Evolutionary conservation across 1,284 basidiomycete genomes (phyloP).

Genomic region (Ceratobasidium sp.): DNA sequence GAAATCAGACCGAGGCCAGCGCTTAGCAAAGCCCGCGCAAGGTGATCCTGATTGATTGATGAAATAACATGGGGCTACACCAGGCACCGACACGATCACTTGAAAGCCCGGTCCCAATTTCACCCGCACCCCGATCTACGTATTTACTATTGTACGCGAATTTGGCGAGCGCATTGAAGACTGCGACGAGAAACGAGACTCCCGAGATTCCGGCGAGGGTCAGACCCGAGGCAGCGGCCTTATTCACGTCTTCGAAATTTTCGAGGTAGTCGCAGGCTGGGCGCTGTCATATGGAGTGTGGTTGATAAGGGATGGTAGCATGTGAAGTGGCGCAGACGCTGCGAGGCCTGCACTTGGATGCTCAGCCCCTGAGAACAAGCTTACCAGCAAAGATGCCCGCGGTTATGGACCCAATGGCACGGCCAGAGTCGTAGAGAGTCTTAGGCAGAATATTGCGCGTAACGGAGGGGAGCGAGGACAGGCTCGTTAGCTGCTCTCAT

Average conservation of each 20-base stretch:
- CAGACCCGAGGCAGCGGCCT: slow-evolving; percentile 25
- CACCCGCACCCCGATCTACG: slow-evolving; percentile 25
- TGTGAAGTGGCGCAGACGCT: slow-evolving; percentile 37
- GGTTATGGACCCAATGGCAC: slow-evolving; percentile 26
- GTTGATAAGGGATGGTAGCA: slow-evolving; percentile 27
- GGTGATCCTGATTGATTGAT: no score
- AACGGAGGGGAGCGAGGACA: neutral
- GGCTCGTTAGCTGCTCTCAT: neutral
- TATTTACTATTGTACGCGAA: slow-evolving; percentile 29
- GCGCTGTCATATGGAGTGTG: slow-evolving; percentile 24
- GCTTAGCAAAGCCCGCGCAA: slow-evolving; percentile 20
- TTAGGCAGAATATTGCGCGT: neutral
- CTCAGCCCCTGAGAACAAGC: neutral
- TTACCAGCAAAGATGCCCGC: slow-evolving; percentile 40
- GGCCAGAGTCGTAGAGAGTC: slow-evolving; percentile 34
- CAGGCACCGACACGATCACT: slow-evolving; percentile 25
- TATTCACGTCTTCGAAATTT: slow-evolving; percentile 40
- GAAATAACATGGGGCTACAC: neutral
- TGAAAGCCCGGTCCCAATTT: slow-evolving; percentile 22
- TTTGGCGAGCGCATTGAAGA: slow-evolving; percentile 14
- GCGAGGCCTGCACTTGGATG: slow-evolving; percentile 10
- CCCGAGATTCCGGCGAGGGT: slow-evolving; percentile 32
- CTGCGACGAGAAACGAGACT: slow-evolving; percentile 34
- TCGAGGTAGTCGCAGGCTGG: slow-evolving; percentile 34
- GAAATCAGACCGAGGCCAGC: slow-evolving; percentile 29